Percentiles rank a stretch among this genome's conserved stretches.
Conservation (phyloP, 495 filamentous ascomycete genomes). For the Penicillium manginii region DNA sequence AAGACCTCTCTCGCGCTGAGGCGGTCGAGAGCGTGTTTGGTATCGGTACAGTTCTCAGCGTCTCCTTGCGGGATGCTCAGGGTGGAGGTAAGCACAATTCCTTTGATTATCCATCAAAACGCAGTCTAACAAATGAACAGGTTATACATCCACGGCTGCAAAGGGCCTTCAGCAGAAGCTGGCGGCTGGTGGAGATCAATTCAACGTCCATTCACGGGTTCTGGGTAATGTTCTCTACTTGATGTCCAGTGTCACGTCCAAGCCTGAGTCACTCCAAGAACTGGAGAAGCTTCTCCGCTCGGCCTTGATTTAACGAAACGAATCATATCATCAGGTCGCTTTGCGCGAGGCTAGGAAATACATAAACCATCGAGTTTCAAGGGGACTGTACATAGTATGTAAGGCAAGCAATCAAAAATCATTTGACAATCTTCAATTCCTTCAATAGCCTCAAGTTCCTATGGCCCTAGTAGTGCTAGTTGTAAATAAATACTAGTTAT, state of each 20-base stretch:
- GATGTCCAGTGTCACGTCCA: conserved; percentile 70
- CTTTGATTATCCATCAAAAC: background rate
- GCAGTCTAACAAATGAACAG: conserved; percentile 30
- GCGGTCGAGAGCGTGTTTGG: conserved; percentile 67
- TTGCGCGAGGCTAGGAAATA: too few relatives aligned
- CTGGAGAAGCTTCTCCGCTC: conserved; percentile 49
- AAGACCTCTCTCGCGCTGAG: conserved; percentile 53
- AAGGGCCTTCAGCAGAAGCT: conserved; percentile 60
- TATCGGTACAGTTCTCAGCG: conserved; percentile 70
- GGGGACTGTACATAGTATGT: too few relatives aligned
- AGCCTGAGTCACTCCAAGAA: conserved; percentile 47
- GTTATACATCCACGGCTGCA: conserved; percentile 71
- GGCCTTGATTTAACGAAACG: conserved; percentile 26
- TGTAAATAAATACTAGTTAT: too few relatives aligned
- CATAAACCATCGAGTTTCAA: too few relatives aligned
- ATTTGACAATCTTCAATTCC: too few relatives aligned
- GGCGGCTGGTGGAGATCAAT: conserved; percentile 41
- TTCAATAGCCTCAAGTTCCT: too few relatives aligned
- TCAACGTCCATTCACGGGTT: conserved; percentile 72
- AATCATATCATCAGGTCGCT: background rate
- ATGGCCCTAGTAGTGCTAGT: too few relatives aligned
- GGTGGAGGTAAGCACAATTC: conserved; percentile 44
- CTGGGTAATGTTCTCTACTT: conserved; percentile 78
- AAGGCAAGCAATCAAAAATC: too few relatives aligned
- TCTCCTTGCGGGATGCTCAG: conserved; percentile 56